Base-by-base conservation (phyloP, 164 flowering plant genomes). In the Piper betle region DNA sequence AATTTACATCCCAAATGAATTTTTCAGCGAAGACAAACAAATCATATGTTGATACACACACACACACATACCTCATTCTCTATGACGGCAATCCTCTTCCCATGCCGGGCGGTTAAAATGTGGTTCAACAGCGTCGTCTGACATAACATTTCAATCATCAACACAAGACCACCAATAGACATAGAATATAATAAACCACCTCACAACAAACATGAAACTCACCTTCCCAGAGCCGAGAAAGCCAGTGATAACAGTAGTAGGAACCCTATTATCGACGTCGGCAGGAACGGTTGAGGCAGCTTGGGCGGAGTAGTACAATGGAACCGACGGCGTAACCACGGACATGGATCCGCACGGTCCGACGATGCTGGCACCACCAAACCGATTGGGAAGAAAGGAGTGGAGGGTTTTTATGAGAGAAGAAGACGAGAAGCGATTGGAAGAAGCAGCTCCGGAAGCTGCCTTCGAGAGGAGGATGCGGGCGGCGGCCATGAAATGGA, bases 221-320 rank as follows among this genome's bases (percentile, higher is more conserved):
- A 86, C 97, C 91, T 91, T 91, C 62, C 98, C 98, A 12, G 98
- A 79, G 58, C 98, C 98, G 17, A 91, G 87, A 66, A 88, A 91
- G 4, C 98, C 96, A n/a, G 95, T 87, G 65, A 88, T 75, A 1
- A 91, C 79, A 48, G 96, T 88, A 33, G 95, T 92, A 0, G 98
- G 86, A 33, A 86, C 88, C n/a, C 96, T 79, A 70, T 64, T 70
- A 71, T 91, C 96, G 39, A 57, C 56, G 1, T 61, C 40, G 0
- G 72, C 15, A 25, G 33, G 33, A 7, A 53, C 62, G 2, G 71
- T 46, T 1, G 78, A 65, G 20, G 56, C 62, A 12, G 70, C 77
- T 52, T 69, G 73, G 17, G 69, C 69, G 40, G 55, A 46, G 25
- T 58, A 60, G 25, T 50, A 40, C 50, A 42, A 60, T 2, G 79